Evolutionary conservation across 768 basidiomycete species (phyloP), one percentile per base, ranked within the genome.

Genomic region (Daedalea quercina): DNA sequence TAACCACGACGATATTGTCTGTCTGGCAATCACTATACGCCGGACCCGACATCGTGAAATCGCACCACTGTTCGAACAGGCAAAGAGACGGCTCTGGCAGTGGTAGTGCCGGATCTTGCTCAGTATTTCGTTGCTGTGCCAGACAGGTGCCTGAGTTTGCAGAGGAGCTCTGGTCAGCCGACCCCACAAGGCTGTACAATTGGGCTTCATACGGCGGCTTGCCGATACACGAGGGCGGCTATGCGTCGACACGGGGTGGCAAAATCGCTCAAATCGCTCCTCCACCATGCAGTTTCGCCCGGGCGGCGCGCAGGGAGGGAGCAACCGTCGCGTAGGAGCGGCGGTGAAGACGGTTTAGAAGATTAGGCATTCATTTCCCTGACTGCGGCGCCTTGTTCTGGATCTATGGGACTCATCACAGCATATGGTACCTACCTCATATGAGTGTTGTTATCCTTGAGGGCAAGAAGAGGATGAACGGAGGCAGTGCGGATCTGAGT

Each of bases 401-500:
- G 25, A 33, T 33, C 23, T 25, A 40, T 40, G 37, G 19, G 37
- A 15, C 37, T 15, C 15, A 23, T n/a, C n/a, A 12, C 17, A 40
- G 24, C 47, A 49, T 24, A 49, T 40, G 47, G 33, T 13, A 49
- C 47, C n/a, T 22, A 49, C 46, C 46, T 12, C 25, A 47, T 13
- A 47, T 26, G 37, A 40, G 19, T 19, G 37, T 40, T 40, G 19
- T 40, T 19, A 6, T 40, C 37, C 13, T 40, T 19, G 37, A 40
- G 37, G 7, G 37, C 19, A 6, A 17, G 28, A 31, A 4, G 15
- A 40, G 37, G 37, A 17, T 15, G 37, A 40, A 15, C 17, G 37
- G 37, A 40, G 37, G 19, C 37, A 17, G 37, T 17, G 37, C 37
- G 37, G 37, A 40, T 40, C 37, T 40, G 37, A 15, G 15, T 15